A percentile compares a stretch with the other conserved stretches of the same genome.
phyloP scores from a whole-genome alignment of 352 stramenopile species.

The Phytophthora sansomeana region DNA sequence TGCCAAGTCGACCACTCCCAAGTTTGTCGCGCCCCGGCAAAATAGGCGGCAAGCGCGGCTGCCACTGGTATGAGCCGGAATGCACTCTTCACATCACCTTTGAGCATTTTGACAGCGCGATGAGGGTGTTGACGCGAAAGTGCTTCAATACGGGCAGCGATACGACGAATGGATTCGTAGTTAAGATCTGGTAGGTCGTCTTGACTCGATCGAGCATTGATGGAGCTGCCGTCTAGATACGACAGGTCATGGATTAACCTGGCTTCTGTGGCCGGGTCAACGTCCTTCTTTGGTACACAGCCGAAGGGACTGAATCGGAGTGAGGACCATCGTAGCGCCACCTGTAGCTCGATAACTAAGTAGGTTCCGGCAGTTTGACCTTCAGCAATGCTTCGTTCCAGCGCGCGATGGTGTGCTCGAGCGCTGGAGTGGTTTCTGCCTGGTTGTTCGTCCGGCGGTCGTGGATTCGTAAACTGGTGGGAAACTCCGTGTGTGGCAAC shows the following conservation, averaged over 20 bases:
- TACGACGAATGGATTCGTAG: slow-evolving; percentile 1
- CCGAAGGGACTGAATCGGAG: slow-evolving; percentile 11
- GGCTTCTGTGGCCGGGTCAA: slow-evolving; percentile 3
- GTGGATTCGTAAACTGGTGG: background rate
- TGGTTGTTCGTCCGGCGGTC: background rate
- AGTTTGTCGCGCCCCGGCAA: slow-evolving; percentile 5
- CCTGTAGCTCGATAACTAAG: background rate
- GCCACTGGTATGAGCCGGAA: slow-evolving; percentile 4
- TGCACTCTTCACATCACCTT: slow-evolving; percentile 29
- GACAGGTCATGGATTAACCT: slow-evolving; percentile 22
- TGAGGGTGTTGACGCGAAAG: no score
- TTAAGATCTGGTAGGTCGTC: background rate
- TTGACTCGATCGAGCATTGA: background rate
- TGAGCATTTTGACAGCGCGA: slow-evolving; percentile 7
- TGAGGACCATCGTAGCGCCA: background rate
- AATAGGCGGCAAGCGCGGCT: background rate
- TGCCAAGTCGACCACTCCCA: slow-evolving; percentile 12
- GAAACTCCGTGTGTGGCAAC: background rate
- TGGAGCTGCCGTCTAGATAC: background rate
- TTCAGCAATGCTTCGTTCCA: slow-evolving; percentile 2
- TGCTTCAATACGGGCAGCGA: slow-evolving; percentile 13
- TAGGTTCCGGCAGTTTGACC: slow-evolving; percentile 5
- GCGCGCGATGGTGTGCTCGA: background rate
- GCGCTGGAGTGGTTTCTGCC: background rate
- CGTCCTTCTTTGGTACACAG: slow-evolving; percentile 19